These are phyloP conservation scores for Microcera coccophila DNA, from an alignment of 2,329 filamentous ascomycete species.

Conservation along the genomic window DNA sequence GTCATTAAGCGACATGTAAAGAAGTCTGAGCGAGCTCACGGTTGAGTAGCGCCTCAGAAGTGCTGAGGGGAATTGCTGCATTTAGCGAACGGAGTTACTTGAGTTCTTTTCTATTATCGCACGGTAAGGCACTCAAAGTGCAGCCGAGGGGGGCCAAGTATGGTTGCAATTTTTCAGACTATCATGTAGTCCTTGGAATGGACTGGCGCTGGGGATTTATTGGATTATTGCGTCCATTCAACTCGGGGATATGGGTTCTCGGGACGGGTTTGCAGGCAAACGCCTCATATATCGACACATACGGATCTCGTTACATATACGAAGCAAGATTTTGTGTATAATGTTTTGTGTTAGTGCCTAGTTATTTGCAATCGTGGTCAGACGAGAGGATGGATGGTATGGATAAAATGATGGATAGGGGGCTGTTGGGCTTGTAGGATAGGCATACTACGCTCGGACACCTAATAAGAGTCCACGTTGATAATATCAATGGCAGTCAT, in stretches of 20 bases:
- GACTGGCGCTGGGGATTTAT: conserved; percentile 12
- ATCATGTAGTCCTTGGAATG: conserved; percentile 11
- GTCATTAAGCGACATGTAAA: conserved; percentile 30
- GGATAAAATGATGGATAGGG: conserved; percentile 5
- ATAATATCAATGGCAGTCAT: conserved; percentile 10
- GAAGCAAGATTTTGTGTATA: conserved; percentile 22
- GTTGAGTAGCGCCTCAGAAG: conserved; percentile 12
- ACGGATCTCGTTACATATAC: conserved; percentile 8
- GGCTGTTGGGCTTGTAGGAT: conserved; percentile 11
- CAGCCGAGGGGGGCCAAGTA: conserved; percentile 7
- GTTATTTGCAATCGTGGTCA: conserved; percentile 8
- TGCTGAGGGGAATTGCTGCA: conserved; percentile 25
- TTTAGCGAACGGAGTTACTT: conserved; percentile 38
- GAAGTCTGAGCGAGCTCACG: conserved; percentile 7
- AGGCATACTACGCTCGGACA: conserved; percentile 4
- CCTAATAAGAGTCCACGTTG: conserved; percentile 1
- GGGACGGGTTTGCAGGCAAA: conserved; percentile 4
- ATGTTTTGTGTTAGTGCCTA: conserved; percentile 26
- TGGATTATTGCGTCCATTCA: conserved; percentile 13
- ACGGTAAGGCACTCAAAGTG: conserved; percentile 12
- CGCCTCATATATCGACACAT: conserved; percentile 4
- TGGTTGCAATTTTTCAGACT: conserved; percentile 8
- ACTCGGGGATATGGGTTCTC: conserved; percentile 13
- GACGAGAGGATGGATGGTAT: conserved; percentile 6
- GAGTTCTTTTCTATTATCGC: conserved; percentile 22